phyloP scores from a whole-genome alignment of 2,329 filamentous ascomycete species.

The Penicillium concentricum region DNA sequence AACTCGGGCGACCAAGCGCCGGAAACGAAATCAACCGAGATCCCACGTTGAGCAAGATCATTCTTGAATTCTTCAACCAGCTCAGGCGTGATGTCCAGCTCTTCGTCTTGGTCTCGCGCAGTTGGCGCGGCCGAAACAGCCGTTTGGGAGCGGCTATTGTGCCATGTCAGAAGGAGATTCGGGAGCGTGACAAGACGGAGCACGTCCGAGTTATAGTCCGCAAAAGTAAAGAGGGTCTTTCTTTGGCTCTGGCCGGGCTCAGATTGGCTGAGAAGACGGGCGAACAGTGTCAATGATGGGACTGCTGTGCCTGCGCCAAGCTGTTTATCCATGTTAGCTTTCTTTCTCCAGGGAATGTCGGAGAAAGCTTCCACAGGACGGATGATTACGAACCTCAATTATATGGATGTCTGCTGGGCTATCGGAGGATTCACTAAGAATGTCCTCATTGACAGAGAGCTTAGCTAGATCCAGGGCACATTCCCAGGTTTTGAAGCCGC shows the following conservation, averaged over 20 bases:
- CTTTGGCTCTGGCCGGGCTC: slow-evolving; percentile 6
- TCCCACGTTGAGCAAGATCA: slow-evolving; percentile 41
- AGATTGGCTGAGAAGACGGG: slow-evolving; percentile 46
- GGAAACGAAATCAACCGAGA: slow-evolving; percentile 57
- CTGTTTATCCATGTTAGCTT: slow-evolving; percentile 29
- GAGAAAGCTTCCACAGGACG: not conserved
- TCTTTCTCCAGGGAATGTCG: not conserved
- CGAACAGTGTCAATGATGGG: slow-evolving; percentile 56
- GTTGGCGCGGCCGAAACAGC: not conserved
- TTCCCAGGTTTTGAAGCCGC: slow-evolving; percentile 69
- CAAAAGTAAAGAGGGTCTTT: slow-evolving; percentile 54
- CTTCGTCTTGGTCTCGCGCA: slow-evolving; percentile 22
- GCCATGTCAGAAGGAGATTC: slow-evolving; percentile 60
- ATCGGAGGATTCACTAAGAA: slow-evolving; percentile 8
- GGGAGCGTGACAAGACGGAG: slow-evolving; percentile 61
- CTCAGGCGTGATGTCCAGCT: slow-evolving; percentile 51
- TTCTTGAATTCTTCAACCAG: slow-evolving; percentile 48
- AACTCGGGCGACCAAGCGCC: slow-evolving; percentile 57
- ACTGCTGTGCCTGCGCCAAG: slow-evolving; percentile 65
- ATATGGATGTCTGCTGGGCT: slow-evolving; percentile 38
- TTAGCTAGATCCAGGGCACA: slow-evolving; percentile 61
- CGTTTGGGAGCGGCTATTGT: slow-evolving; percentile 21
- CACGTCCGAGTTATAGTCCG: slow-evolving; percentile 62
- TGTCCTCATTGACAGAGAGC: slow-evolving; percentile 24
- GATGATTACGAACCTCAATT: slow-evolving; percentile 35